Evolutionary conservation across 441 rosid genomes (phyloP).

Genomic region (Gossypium lobatum): DNA sequence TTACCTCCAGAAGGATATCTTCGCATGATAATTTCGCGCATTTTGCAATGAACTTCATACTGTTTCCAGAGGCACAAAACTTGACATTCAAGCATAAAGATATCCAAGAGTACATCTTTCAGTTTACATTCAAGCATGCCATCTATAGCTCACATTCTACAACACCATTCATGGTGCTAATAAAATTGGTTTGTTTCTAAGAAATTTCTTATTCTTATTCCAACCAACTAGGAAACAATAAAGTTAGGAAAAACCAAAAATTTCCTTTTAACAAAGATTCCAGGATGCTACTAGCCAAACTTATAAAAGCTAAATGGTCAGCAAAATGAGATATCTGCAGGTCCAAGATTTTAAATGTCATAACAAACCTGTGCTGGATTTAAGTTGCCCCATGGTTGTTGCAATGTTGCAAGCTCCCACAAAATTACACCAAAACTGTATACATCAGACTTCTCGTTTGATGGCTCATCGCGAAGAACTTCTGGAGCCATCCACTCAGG

Average conservation of each 20-base stretch:
- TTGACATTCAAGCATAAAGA: neutral
- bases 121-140: neutral
- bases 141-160: neutral
- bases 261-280: neutral
- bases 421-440: slow-evolving; percentile 96
- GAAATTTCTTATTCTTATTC: neutral
- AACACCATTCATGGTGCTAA: neutral
- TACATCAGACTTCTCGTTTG: slow-evolving; percentile 93
- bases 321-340: neutral
- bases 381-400: slow-evolving; percentile 89
- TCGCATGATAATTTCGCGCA: neutral
- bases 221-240: neutral
- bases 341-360: neutral
- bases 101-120: neutral
- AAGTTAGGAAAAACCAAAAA: neutral
- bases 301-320: neutral
- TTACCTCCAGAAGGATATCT: neutral
- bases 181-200: neutral
- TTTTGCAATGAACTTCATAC: no score
- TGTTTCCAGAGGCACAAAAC: no score
- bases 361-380: slow-evolving; percentile 91
- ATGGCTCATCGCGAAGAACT: slow-evolving; percentile 92
- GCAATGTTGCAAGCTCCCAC: slow-evolving; percentile 97
- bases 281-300: neutral
- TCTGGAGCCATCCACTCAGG: slow-evolving; percentile 99